Conservation (phyloP, 83 land plant genomes). For the Picea abies region DNA sequence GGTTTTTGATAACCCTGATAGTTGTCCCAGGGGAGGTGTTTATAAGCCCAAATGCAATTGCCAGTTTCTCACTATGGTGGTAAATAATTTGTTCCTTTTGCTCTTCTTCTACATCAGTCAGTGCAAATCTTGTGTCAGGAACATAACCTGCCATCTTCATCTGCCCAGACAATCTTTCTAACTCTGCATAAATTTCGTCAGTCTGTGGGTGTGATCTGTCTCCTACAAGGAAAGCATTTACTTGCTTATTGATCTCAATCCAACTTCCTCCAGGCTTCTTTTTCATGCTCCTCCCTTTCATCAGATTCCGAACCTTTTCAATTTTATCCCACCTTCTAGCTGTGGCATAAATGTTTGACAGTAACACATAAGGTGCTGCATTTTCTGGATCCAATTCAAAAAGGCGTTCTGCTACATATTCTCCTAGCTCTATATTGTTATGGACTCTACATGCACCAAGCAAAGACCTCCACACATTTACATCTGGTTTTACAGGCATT, state of each 20-base stretch:
- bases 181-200: slow-evolving; percentile 13
- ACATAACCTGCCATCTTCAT: slow-evolving; percentile 7
- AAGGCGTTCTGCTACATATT: slow-evolving; percentile 25
- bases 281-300: slow-evolving; percentile 20
- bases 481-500: slow-evolving; percentile 15
- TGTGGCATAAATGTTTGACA: slow-evolving; percentile 38
- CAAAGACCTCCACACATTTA: slow-evolving; percentile 32
- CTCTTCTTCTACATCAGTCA: slow-evolving; percentile 18
- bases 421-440: slow-evolving; percentile 22
- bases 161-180: slow-evolving; percentile 1
- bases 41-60: too few species aligned
- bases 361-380: slow-evolving; percentile 33
- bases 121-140: background rate
- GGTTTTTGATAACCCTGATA: too few species aligned
- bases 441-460: slow-evolving; percentile 37
- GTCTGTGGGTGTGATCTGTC: slow-evolving; percentile 4
- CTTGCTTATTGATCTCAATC: slow-evolving; percentile 18
- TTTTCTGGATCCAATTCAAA: slow-evolving; percentile 26
- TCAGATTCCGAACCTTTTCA: slow-evolving; percentile 23
- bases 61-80: slow-evolving; percentile 16
- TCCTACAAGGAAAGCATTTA: background rate
- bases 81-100: background rate
- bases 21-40: too few species aligned
- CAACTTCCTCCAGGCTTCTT: slow-evolving; percentile 43
- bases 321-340: slow-evolving; percentile 37